These are phyloP conservation scores for Tolypocladium endophyticum DNA, from an alignment of 2,329 filamentous ascomycete species.

Conservation along the genomic window DNA sequence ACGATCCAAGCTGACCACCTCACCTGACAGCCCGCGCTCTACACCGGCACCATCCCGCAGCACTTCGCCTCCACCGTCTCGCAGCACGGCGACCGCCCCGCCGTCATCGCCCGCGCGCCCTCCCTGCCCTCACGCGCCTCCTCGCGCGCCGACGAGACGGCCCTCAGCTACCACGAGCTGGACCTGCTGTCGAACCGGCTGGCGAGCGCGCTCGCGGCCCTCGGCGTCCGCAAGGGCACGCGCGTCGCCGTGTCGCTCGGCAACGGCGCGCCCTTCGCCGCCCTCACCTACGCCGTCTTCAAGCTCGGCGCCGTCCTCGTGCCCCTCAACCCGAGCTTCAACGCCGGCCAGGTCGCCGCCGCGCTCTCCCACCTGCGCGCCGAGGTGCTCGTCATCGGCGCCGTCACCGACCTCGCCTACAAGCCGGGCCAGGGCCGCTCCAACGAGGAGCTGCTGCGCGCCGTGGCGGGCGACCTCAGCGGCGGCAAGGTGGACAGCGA, in stretches of 20 bases:
- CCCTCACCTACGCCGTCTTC: conserved; percentile 79
- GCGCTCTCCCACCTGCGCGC: conserved; percentile 68
- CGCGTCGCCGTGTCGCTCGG: conserved; percentile 12
- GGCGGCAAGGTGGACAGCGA: conserved; percentile 21
- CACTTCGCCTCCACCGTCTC: conserved; percentile 60
- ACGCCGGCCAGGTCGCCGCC: conserved; percentile 62
- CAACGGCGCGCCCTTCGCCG: conserved; percentile 75
- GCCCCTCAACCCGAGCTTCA: conserved; percentile 89
- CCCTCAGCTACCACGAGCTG: conserved; percentile 64
- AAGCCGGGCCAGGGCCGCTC: conserved; percentile 43
- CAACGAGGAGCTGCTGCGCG: conserved; percentile 36
- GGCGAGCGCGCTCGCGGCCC: conserved; percentile 55
- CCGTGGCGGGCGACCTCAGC: conserved; percentile 32
- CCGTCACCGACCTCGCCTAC: conserved; percentile 74
- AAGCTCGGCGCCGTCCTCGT: conserved; percentile 91
- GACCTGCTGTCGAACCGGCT: conserved; percentile 68
- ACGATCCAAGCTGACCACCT: not conserved
- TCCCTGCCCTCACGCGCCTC: conserved; percentile 23
- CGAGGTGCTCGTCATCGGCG: conserved; percentile 69
- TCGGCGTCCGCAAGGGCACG: conserved; percentile 60
- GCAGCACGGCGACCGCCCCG: conserved; percentile 51
- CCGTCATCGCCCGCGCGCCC: conserved; percentile 42
- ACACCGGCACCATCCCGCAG: conserved; percentile 58
- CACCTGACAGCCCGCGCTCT: conserved; percentile 48
- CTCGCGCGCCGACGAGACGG: conserved; percentile 44